Evolutionary conservation across 1,284 basidiomycete species (phyloP), one percentile per base, ranked within the genome.

Genomic region (Cutaneotrichosporon arboriforme): DNA sequence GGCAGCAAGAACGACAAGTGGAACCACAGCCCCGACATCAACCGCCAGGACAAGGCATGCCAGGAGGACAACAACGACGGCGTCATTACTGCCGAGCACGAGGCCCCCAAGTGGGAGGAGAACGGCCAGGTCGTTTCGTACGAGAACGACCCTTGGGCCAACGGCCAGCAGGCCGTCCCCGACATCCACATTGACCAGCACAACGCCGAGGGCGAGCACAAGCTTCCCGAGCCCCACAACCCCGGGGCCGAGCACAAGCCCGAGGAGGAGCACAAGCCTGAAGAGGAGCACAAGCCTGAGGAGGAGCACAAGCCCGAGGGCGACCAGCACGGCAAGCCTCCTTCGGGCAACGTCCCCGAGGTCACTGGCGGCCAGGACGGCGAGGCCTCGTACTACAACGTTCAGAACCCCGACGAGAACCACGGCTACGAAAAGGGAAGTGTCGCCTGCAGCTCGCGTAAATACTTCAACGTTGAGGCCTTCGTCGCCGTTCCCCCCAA

Each of bases 261-360:
- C 36, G 8, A 38, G 36, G 8, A 18, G 36, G 36, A 31, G 26
- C 26, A 31, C 14, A 10, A 38, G 15, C 22, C 9, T 20, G 21
- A 47, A 15, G 35, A 10, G 10, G 17, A 26, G 20, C 35, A 17
- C 34, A 31, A 31, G 22, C n/a, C 34, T 23, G 31, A 31, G n/a
- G 9, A 31, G 20, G 13, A 23, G 21, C 14, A 22, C 18, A 23
- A 34, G 17, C 26, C 8, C 18, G 31, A n/a, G 14, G 26, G 38
- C 22, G 23, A 20, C 23, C n/a, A 21, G n/a, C 39, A 17, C 15
- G 31, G 17, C 20, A 38, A 38, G 20, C 20, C 21, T 21, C 31
- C 47, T 55, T 75, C 85, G 84, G 54, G 40, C 33, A 2, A 23
- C n/a, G 33, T 40, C 13, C 42, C 31, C 14, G 9, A 26, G 41